Evolutionary conservation across 495 filamentous ascomycete species (phyloP), one percentile per base, ranked within the genome.

Genomic region (Hypoxylon fuscum): DNA sequence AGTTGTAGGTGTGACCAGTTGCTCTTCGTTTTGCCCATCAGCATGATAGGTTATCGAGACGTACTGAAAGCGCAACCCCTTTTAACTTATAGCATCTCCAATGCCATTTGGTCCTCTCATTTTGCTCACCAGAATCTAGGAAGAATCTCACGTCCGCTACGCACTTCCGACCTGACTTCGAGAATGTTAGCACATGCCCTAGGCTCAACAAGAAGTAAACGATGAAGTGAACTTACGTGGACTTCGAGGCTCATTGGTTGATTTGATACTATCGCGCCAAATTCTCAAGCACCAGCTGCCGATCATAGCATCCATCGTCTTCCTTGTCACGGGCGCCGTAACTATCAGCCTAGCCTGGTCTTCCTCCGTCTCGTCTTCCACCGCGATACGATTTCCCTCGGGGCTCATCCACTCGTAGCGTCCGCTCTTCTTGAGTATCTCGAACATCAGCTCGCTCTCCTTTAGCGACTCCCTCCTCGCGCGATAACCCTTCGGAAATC

Each of bases 281-380:
- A 72, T 55, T 58, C 72, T 69, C 48, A 76, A 34, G 21, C 72
- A 74, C 74, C 74, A 76, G 43, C 72, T 46, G 2, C 64, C 72
- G 25, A 76, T 60, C 61, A 76, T 34, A 1, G 55, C 65, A 40
- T 76, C 74, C 63, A 69, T 57, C 32, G 35, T 63, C 22, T 58
- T 48, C 32, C 70, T 44, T 5, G 65, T 41, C 45, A 73, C 18
- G n/a, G 68, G 68, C 18, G 62, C 37, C 32, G 66, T 44, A 3
- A 76, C 60, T 29, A 66, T 43, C 43, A 76, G 34, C 47, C 47
- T 57, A 18, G 60, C 44, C 27, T 55, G 40, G 2, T 10, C 49
- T 4, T 17, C 35, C 35, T 44, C 62, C 42, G 31, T 37, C 38
- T 59, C 40, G 17, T 64, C 63, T 37, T 76, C 67, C 10, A 53